Percentiles rank a stretch among this genome's conserved stretches.
These are phyloP conservation scores for Pseudofabraea citricarpa DNA, from an alignment of 2,329 filamentous ascomycete species.

Conservation along the genomic window DNA sequence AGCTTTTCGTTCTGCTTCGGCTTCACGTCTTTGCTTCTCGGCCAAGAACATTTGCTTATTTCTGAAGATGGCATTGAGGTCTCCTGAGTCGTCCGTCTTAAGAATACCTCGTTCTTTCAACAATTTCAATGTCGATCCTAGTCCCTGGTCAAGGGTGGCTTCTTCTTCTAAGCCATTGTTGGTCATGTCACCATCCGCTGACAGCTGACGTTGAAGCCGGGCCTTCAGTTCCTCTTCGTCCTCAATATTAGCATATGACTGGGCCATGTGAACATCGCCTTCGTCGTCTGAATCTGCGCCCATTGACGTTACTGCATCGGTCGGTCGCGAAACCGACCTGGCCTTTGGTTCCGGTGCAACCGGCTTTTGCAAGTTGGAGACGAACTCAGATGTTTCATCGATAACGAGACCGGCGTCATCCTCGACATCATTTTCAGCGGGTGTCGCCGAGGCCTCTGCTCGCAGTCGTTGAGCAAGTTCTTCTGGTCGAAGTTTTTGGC, in stretches of 20 bases:
- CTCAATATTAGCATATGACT: slow-evolving; percentile 29
- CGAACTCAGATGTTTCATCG: slow-evolving; percentile 92
- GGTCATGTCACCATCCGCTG: slow-evolving; percentile 47
- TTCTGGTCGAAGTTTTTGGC: slow-evolving; percentile 80
- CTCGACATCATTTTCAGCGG: slow-evolving; percentile 53
- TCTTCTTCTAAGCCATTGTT: slow-evolving; percentile 80
- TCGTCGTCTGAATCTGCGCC: slow-evolving; percentile 34
- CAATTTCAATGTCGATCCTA: slow-evolving; percentile 78
- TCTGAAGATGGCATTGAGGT: slow-evolving; percentile 62
- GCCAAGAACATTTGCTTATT: slow-evolving; percentile 74
- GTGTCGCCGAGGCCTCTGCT: slow-evolving; percentile 48
- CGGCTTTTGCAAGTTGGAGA: slow-evolving; percentile 75
- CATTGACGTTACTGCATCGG: slow-evolving; percentile 40
- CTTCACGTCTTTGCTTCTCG: slow-evolving; percentile 72
- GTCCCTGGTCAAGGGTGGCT: slow-evolving; percentile 69
- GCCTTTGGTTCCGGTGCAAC: slow-evolving; percentile 45
- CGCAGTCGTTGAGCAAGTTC: slow-evolving; percentile 78
- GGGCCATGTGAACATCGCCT: slow-evolving; percentile 36
- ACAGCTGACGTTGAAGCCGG: slow-evolving; percentile 43
- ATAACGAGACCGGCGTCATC: slow-evolving; percentile 69
- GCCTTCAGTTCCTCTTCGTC: slow-evolving; percentile 44
- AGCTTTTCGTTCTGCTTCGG: slow-evolving; percentile 74
- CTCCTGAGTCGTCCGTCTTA: slow-evolving; percentile 54
- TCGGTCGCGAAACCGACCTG: slow-evolving; percentile 29
- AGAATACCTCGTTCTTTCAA: slow-evolving; percentile 83